phyloP scores from a whole-genome alignment of 495 filamentous ascomycete genomes.

The Pyronema omphalodes region DNA sequence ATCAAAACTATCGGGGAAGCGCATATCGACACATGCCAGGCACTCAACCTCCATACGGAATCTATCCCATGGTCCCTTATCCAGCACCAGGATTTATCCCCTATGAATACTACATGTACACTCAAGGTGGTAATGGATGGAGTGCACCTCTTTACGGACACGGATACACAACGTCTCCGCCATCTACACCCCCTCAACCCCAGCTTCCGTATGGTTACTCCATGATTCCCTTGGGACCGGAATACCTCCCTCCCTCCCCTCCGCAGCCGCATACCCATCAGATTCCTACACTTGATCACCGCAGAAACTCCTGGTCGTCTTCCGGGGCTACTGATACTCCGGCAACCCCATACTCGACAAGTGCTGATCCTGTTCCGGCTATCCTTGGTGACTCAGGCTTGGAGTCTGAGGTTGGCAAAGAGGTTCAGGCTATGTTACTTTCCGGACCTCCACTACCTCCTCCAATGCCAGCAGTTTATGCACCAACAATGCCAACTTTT shows the following conservation, averaged over 20 bases:
- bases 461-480: slow-evolving; percentile 73
- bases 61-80: no score
- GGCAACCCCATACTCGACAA: slow-evolving; percentile 12
- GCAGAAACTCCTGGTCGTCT: slow-evolving; percentile 22
- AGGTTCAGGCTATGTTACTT: slow-evolving; percentile 51
- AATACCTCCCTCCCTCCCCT: slow-evolving; percentile 12
- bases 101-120: no score
- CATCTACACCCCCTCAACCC: slow-evolving; percentile 18
- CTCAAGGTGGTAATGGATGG: no score
- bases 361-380: slow-evolving; percentile 11
- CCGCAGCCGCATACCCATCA: slow-evolving; percentile 6
- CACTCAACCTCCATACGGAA: no score
- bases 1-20: no score
- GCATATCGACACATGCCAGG: no score
- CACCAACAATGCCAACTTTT: slow-evolving; percentile 55
- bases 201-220: slow-evolving; percentile 19
- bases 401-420: slow-evolving; percentile 31
- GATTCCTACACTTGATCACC: slow-evolving; percentile 15
- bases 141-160: slow-evolving; percentile 15
- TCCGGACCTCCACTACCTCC: slow-evolving; percentile 67
- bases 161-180: slow-evolving; percentile 15
- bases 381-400: slow-evolving; percentile 11
- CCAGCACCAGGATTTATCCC: no score
- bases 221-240: slow-evolving; percentile 5
- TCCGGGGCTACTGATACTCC: slow-evolving; percentile 16